Evolutionary conservation across 257 asterid species (phyloP).

Genomic region (Fraxinus americana): DNA sequence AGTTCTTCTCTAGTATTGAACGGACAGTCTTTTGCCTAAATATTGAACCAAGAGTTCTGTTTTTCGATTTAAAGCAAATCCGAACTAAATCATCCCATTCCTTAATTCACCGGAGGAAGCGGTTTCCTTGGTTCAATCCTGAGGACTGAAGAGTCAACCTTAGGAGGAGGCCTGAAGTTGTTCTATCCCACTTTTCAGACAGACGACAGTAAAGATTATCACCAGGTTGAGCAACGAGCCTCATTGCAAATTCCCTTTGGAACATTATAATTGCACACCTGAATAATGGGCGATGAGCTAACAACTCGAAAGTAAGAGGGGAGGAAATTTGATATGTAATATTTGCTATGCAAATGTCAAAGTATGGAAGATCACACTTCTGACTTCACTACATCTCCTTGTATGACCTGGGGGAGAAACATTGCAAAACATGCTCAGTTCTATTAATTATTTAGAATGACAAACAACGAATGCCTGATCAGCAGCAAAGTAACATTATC

Average conservation of each 20-base stretch:
- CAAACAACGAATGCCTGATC: not conserved
- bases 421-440: slow-evolving; percentile 7
- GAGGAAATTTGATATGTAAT: slow-evolving; percentile 96
- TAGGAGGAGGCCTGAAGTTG: slow-evolving; percentile 97
- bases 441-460: no score
- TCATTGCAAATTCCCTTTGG: slow-evolving; percentile 95
- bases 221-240: slow-evolving; percentile 97
- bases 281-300: slow-evolving; percentile 75
- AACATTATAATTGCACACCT: slow-evolving; percentile 95
- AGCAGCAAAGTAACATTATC: not conserved
- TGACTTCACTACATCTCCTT: slow-evolving; percentile 85
- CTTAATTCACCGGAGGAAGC: slow-evolving; percentile 71
- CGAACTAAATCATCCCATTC: slow-evolving; percentile 98
- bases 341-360: slow-evolving; percentile 94
- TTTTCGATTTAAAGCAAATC: slow-evolving; percentile 89
- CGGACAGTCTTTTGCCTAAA: slow-evolving; percentile 77
- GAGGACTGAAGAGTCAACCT: slow-evolving; percentile 92
- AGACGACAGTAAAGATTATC: slow-evolving; percentile 90
- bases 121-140: slow-evolving; percentile 92
- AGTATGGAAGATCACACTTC: slow-evolving; percentile 71
- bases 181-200: slow-evolving; percentile 88
- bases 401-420: slow-evolving; percentile 61
- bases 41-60: slow-evolving; percentile 79
- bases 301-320: slow-evolving; percentile 84
- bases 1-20: slow-evolving; percentile 80